phyloP scores from a whole-genome alignment of 805 yeast species.

The Wickerhamomyces strasburgensis region DNA sequence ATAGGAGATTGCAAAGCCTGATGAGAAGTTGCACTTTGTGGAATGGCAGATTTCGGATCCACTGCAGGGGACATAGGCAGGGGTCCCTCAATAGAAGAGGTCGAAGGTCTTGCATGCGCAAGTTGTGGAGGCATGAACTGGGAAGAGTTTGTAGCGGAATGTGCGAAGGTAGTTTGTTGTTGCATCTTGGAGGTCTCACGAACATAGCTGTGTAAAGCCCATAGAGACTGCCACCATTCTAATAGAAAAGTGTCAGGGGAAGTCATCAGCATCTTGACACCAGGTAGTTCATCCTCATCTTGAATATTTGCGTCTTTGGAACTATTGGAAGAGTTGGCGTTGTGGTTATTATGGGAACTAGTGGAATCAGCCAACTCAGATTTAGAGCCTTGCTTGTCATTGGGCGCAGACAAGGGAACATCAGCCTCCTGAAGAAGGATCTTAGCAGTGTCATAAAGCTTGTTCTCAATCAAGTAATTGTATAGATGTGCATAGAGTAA shows the following conservation, averaged over 20 bases:
- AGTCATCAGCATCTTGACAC: constrained; percentile 37
- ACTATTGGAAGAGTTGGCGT: background rate
- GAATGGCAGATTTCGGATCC: background rate
- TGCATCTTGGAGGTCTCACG: constrained; percentile 28
- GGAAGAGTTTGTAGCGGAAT: too few species aligned
- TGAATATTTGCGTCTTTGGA: constrained; percentile 6
- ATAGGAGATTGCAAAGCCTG: constrained; percentile 21
- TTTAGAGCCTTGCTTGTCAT: constrained; percentile 3
- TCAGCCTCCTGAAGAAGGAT: constrained; percentile 41
- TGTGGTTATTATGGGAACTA: background rate
- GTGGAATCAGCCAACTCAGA: background rate
- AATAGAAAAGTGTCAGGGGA: constrained; percentile 42
- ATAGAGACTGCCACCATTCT: constrained; percentile 54
- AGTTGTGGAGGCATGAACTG: constrained; percentile 1
- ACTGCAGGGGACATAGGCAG: background rate
- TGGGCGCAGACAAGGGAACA: constrained; percentile 31
- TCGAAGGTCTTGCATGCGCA: background rate
- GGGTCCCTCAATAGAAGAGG: constrained; percentile 1
- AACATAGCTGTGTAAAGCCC: constrained; percentile 44
- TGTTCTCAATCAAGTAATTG: constrained; percentile 43
- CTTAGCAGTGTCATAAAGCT: constrained; percentile 45
- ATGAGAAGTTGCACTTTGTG: background rate
- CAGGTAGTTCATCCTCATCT: constrained; percentile 22
- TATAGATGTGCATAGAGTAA: constrained; percentile 48
- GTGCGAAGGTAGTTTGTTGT: too few species aligned